Evolutionary conservation across 2,329 filamentous ascomycete genomes (phyloP), one percentile per base, ranked within the genome.

Genomic region (Plectosphaerella sp.): DNA sequence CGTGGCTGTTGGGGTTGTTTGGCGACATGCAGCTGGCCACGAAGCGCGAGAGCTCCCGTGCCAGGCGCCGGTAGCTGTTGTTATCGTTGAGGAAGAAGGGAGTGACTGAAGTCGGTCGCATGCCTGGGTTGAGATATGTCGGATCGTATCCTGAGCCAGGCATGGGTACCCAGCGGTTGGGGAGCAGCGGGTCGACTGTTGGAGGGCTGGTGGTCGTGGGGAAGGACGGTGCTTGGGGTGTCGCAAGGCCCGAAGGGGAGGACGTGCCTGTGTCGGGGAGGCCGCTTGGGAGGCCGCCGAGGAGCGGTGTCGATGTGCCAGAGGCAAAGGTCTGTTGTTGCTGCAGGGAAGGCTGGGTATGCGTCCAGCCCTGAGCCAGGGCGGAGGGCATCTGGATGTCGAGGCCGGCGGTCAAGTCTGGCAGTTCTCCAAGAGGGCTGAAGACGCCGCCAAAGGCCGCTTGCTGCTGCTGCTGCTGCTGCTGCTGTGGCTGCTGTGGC

Each of bases 1-100:
- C 49, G 3, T 63, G 61, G 14, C 50, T 63, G 48, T 59, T 59
- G 2, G 63, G 63, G 11, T 66, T 66, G 9, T 59, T 62, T 47
- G 55, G 67, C 15, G 59, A 68, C 64, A 61, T 68, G 0, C 62
- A 62, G 1, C 59, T 61, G 1, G 62, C 59, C 1, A 60, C 63
- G 35, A 61, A 64, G 1, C 61, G 57, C 10, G 60, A n/a, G 47
- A 59, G 20, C 36, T 63, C 56, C 42, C 54, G 35, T 10, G 57
- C 28, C 33, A 67, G 52, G 52, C 58, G 62, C 1, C 50, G 49
- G 16, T 64, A 58, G 20, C 64, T 61, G 7, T 67, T 57, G 2
- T 57, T 53, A 10, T 64, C 62, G 42, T 64, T 64, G 2, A 63
- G 52, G 7, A 54, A 56, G 41, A 57, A 53, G 3, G 45, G 48